phyloP scores from a whole-genome alignment of 169 alveolate genomes.

The Cryptosporidium andersoni region DNA sequence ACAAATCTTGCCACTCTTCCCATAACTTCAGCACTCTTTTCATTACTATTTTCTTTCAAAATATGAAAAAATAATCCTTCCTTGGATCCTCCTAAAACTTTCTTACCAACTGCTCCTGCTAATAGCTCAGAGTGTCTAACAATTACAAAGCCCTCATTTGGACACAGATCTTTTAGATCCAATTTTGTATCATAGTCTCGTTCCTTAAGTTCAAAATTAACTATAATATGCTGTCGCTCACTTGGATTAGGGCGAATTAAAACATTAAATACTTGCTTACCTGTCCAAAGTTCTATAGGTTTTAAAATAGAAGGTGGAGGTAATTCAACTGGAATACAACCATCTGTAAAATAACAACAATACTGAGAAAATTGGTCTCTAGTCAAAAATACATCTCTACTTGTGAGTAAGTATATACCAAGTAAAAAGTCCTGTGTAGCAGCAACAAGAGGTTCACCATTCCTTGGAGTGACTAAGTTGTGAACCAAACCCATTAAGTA shows the following conservation, averaged over 20 bases:
- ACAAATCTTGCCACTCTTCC: conserved; percentile 94
- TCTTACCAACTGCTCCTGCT: conserved; percentile 95
- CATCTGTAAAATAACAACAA: conserved; percentile 94
- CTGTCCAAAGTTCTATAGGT: conserved; percentile 98
- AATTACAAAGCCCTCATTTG: conserved; percentile 95
- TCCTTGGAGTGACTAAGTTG: conserved; percentile 95
- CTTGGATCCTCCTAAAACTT: conserved; percentile 86
- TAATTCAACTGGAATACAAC: conserved; percentile 82
- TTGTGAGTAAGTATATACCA: conserved; percentile 91
- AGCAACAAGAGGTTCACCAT: conserved; percentile 97
- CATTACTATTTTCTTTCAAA: conserved; percentile 89
- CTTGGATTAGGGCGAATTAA: conserved; percentile 90
- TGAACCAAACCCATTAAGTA: conserved; percentile 92
- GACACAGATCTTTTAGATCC: conserved; percentile 82
- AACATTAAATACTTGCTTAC: conserved; percentile 93
- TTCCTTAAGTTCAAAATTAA: conserved; percentile 89
- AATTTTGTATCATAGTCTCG: conserved; percentile 82
- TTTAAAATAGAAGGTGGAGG: conserved; percentile 94
- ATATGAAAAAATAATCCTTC: conserved; percentile 92
- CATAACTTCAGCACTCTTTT: conserved; percentile 93
- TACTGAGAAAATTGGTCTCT: conserved; percentile 89
- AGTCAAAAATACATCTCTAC: conserved; percentile 92
- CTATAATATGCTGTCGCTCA: conserved; percentile 81
- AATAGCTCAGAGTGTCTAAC: conserved; percentile 93
- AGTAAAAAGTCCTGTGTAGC: conserved; percentile 90